These are phyloP conservation scores for Pleurotus sapidus DNA, from an alignment of 768 basidiomycete genomes.

Conservation along the genomic window DNA sequence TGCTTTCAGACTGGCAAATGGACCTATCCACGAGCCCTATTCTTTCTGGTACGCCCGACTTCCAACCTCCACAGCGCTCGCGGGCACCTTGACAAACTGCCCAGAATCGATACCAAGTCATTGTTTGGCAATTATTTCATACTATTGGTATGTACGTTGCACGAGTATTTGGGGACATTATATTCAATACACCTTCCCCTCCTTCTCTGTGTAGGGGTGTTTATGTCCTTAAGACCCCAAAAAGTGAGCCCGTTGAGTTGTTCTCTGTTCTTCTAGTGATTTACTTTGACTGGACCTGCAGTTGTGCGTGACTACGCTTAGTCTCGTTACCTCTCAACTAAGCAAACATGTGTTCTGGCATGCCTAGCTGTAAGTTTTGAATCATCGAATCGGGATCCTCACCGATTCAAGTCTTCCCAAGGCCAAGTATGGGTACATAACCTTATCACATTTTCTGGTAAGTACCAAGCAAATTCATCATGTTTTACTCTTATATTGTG, in stretches of 20 bases:
- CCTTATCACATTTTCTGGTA: not conserved
- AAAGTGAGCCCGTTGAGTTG: not conserved
- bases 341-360: not conserved
- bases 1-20: not conserved
- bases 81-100: not conserved
- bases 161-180: too few relatives aligned
- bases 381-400: not conserved
- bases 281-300: not conserved
- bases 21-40: not conserved
- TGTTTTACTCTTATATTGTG: not conserved
- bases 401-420: not conserved
- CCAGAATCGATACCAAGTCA: not conserved
- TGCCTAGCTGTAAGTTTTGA: not conserved
- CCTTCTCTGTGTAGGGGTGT: not conserved
- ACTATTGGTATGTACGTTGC: not conserved
- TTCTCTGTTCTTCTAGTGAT: not conserved
- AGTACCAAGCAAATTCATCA: too few relatives aligned
- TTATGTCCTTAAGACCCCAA: not conserved
- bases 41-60: not conserved
- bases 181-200: not conserved
- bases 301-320: not conserved
- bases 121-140: not conserved
- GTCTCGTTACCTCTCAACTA: not conserved
- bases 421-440: not conserved
- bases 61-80: not conserved